Base-by-base conservation (phyloP, 257 asterid species). In the Lithospermum erythrorhizon region DNA sequence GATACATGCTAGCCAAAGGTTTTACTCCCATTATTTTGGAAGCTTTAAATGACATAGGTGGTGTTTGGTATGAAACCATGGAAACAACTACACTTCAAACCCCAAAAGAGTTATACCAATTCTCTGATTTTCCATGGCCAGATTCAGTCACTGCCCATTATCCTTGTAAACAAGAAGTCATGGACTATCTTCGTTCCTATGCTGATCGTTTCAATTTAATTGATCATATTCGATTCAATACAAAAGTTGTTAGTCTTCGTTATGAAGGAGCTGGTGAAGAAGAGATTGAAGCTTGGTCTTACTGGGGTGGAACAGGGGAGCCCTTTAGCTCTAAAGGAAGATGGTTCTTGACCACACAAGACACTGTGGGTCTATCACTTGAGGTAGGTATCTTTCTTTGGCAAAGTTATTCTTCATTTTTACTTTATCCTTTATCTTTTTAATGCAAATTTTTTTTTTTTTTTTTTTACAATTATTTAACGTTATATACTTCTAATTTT, bases 51-150 rank as follows among this genome's bases (percentile, higher is more conserved):
- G 25, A 24, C 35, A 55, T 55, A 20, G 59, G 59, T 7, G 59
- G 59, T 21, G 30, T 55, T 5, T 73, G 82, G 77, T 54, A 65
- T 1, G 59, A 70, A 37, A 73, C 82, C 6, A 20, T 77, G 14
- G 48, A 65, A 6, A 18, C 71, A 21, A 71, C 80, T 2, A 76
- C 61, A 57, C 78, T 81, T 15, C 83, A 80, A 53, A 65, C 72
- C 1, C 74, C 82, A 6, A 79, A 73, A 54, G 16, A 75, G 5
- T 6, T 70, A 13, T 79, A 58, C 68, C 83, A 72, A 61, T 82
- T 76, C 65, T 76, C 88, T 8, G 88, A 82, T 72, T 74, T 70
- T 61, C 69, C 85, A 18, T 79, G 88, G 88, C 85, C 88, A 9
- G 21, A 70, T 55, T 68, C 80, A 1, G 81, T 74, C 7, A 55